Conservation (phyloP, 2,329 filamentous ascomycete genomes). For the Pezizomycotina sp. region DNA sequence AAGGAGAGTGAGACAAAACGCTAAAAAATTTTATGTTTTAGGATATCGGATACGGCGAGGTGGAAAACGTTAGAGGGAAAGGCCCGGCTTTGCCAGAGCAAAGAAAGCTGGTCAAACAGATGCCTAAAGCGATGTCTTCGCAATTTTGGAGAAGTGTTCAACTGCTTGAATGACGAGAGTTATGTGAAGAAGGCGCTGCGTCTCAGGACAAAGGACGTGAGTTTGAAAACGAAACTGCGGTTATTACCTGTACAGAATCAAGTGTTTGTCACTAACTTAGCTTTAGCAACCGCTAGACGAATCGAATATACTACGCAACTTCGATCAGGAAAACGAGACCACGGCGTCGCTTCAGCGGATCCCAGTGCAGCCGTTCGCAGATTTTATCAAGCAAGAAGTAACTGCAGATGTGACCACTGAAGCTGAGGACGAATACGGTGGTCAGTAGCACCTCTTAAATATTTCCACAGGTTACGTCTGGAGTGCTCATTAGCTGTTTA, state of each 20-base stretch:
- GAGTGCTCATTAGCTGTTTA: too few species aligned
- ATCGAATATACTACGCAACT: background rate
- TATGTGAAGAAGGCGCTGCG: conserved; percentile 82
- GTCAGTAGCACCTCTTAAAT: too few species aligned
- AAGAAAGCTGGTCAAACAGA: conserved; percentile 98
- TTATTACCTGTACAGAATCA: background rate
- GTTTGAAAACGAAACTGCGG: background rate
- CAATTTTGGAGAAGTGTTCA: conserved; percentile 89
- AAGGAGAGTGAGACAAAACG: too few species aligned
- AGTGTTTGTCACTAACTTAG: background rate
- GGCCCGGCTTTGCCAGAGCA: conserved; percentile 89
- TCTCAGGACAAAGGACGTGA: conserved; percentile 41
- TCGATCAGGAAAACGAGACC: background rate
- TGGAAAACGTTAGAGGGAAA: conserved; percentile 91
- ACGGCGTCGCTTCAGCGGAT: background rate
- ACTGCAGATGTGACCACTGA: too few species aligned
- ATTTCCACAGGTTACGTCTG: too few species aligned
- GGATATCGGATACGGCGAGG: conserved; percentile 91
- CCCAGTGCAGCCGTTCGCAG: background rate
- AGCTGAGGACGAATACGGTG: conserved; percentile 17
- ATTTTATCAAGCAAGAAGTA: conserved; percentile 3
- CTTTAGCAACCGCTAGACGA: background rate
- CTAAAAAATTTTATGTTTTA: too few species aligned
- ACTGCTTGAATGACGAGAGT: conserved; percentile 94
- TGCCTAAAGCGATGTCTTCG: conserved; percentile 76